phyloP scores from a whole-genome alignment of 2,329 filamentous ascomycete genomes.

The Elsinoe arachidis region DNA sequence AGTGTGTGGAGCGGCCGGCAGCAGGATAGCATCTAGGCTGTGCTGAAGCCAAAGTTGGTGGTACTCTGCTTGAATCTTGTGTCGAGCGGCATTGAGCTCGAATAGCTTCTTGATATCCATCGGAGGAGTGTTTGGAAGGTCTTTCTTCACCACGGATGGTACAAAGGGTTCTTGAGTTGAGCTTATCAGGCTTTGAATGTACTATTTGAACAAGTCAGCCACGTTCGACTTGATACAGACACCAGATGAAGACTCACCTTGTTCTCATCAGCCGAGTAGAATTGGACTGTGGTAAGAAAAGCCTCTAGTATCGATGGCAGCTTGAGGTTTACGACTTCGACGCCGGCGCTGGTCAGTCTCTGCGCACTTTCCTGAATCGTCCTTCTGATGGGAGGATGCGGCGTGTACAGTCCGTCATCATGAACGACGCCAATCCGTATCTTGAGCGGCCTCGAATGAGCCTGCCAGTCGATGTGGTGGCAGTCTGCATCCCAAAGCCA shows the following conservation, averaged over 20 bases:
- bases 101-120: constrained; percentile 18
- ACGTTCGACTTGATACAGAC: background rate
- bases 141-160: constrained; percentile 18
- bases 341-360: constrained; percentile 15
- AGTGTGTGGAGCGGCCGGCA: constrained; percentile 19
- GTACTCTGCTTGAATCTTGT: constrained; percentile 16
- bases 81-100: constrained; percentile 16
- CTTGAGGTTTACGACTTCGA: constrained; percentile 16
- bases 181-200: constrained; percentile 16
- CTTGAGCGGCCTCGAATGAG: constrained; percentile 14
- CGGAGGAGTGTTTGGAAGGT: constrained; percentile 19
- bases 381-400: constrained; percentile 19
- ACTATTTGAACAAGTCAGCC: constrained; percentile 3
- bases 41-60: constrained; percentile 19
- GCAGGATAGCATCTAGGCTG: constrained; percentile 19
- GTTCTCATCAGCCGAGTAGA: constrained; percentile 17
- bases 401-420: constrained; percentile 20
- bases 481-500: constrained; percentile 20
- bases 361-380: constrained; percentile 16
- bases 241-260: constrained; percentile 12
- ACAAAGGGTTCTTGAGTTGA: constrained; percentile 18
- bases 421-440: constrained; percentile 19
- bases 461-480: constrained; percentile 15
- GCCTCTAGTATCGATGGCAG: constrained; percentile 19
- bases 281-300: constrained; percentile 14